Evolutionary conservation across 148 eudicot genomes (phyloP).

Genomic region (Linanthus parryae): DNA sequence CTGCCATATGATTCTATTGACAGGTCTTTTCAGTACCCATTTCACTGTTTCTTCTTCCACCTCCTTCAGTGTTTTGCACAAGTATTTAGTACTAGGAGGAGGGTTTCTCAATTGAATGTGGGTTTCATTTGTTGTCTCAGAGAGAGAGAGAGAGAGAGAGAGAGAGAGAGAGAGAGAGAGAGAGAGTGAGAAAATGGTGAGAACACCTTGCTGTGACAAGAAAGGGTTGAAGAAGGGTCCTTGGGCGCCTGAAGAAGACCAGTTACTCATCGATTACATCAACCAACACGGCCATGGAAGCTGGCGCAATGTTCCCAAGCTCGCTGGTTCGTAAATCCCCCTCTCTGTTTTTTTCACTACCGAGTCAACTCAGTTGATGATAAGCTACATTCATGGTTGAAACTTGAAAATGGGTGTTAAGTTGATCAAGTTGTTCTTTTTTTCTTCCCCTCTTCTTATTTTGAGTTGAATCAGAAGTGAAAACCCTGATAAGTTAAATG

Average conservation of each 20-base stretch:
- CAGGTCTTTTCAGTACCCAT: constrained; percentile 14
- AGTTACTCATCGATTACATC: constrained; percentile 33
- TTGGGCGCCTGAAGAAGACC: constrained; percentile 58
- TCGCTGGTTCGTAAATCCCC: constrained; percentile 34
- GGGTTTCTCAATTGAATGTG: background rate
- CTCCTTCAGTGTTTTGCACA: background rate
- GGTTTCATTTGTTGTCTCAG: background rate
- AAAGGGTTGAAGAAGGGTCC: constrained; percentile 54
- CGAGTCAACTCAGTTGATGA: no score
- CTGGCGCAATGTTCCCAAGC: constrained; percentile 59
- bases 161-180: constrained; percentile 10
- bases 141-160: background rate
- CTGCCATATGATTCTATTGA: constrained; percentile 10
- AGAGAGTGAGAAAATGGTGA: constrained; percentile 29
- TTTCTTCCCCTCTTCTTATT: no score
- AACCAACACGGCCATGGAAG: constrained; percentile 45
- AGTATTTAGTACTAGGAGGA: background rate
- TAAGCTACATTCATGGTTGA: no score
- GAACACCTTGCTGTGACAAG: constrained; percentile 48
- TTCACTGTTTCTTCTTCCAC: background rate
- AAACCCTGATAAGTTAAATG: no score
- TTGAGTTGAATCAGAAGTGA: no score
- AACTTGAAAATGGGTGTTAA: no score
- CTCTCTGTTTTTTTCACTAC: background rate
- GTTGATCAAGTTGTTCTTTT: no score